phyloP scores from a whole-genome alignment of 148 eudicot species.

The Selenicereus undatus region DNA sequence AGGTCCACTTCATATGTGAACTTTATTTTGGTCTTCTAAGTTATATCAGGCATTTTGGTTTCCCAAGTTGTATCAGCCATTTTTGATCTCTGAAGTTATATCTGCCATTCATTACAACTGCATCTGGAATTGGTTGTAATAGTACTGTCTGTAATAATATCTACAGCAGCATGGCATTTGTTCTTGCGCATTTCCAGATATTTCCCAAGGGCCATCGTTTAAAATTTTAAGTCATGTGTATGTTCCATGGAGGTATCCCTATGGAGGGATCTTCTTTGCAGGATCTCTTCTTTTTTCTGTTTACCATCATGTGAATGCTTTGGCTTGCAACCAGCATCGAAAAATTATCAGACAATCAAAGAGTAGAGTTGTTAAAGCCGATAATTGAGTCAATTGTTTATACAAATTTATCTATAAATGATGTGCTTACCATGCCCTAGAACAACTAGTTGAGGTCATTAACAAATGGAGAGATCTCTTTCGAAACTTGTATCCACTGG shows the following conservation, averaged over 20 bases:
- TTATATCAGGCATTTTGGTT: too few relatives aligned
- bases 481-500: slow-evolving; percentile 58
- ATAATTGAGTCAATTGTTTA: slow-evolving; percentile 43
- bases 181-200: not conserved
- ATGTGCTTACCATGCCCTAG: slow-evolving; percentile 42
- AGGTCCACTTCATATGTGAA: not conserved
- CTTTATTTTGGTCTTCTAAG: not conserved
- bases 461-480: slow-evolving; percentile 55
- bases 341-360: slow-evolving; percentile 42
- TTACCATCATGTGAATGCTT: slow-evolving; percentile 43
- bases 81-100: too few relatives aligned
- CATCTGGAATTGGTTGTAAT: not conserved
- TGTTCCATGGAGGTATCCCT: slow-evolving; percentile 65
- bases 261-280: slow-evolving; percentile 49
- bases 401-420: slow-evolving; percentile 40
- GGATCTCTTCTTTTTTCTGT: slow-evolving; percentile 41
- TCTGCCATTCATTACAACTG: too few relatives aligned
- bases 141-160: not conserved
- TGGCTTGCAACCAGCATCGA: slow-evolving; percentile 44
- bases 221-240: slow-evolving; percentile 17
- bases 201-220: not conserved
- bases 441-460: slow-evolving; percentile 39
- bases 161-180: not conserved
- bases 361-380: slow-evolving; percentile 58
- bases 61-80: too few relatives aligned